Base-by-base conservation (phyloP, 139 green algal species). In the Gonium pectorale region DNA sequence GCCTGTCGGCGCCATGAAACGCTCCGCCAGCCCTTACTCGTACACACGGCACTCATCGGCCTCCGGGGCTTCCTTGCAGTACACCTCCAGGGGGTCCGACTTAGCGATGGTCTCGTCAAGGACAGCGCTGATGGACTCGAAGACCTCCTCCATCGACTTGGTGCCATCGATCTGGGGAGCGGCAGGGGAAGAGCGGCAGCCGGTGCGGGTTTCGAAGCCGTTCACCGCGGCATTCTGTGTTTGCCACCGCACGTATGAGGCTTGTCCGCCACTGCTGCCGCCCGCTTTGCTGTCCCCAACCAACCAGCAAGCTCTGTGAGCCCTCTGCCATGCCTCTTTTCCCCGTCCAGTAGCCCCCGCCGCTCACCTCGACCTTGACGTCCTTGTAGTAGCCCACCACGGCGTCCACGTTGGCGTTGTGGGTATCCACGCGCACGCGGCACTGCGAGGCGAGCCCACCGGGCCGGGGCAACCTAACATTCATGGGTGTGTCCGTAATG, bases 341-440 rank as follows among this genome's bases (percentile, higher is more conserved):
- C n/a, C n/a, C n/a, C n/a, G n/a, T n/a, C n/a, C n/a, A n/a, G n/a
- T n/a, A n/a, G n/a, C n/a, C n/a, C n/a, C n/a, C n/a, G 26, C 15
- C 11, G 17, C 86, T 66, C 67, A 98, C 95, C 89, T 96, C 82
- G 27, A 95, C 91, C 22, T 93, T 77, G 56, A 93, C 67, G 46
- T 95, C 87, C 56, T 91, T 90, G 90, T 98, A 98, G 92, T 95
- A 96, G 19, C 89, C 91, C 0, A 97, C 44, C 9, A 98, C 95
- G 9, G 92, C 89, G n/a, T 95, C 89, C 24, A 98, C 91, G 73
- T 98, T 97, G 49, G 71, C 77, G 81, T 97, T 91, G 88, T 98
- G 93, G 2, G 92, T 96, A 9, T 89, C 83, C 38, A 98, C 74
- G 5, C 96, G 80, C 19, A 89, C 89, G 49, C 79, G 79, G 64